Percentiles rank a stretch among this genome's conserved stretches.
Evolutionary conservation across 2,329 filamentous ascomycete genomes (phyloP).

Genomic region (Hymenoscyphus repandus): DNA sequence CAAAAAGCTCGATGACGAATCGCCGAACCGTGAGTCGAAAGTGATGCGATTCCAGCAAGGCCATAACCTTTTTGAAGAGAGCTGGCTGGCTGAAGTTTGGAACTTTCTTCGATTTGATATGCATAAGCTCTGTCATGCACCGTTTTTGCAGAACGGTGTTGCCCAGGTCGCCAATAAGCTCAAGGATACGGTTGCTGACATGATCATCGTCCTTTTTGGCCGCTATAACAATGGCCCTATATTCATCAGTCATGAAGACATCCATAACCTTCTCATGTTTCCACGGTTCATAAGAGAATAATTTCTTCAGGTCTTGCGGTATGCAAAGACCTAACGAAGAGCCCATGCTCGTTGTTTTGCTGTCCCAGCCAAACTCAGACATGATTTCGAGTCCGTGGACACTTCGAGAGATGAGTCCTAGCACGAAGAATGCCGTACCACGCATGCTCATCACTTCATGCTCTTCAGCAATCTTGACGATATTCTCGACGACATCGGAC

Average conservation of each 20-base stretch:
- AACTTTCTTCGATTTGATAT: constrained; percentile 72
- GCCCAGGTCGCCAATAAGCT: constrained; percentile 80
- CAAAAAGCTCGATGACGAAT: constrained; percentile 90
- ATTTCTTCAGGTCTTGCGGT: constrained; percentile 68
- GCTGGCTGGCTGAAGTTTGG: constrained; percentile 68
- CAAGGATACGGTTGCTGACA: constrained; percentile 69
- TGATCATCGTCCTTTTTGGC: constrained; percentile 52
- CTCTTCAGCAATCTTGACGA: constrained; percentile 81
- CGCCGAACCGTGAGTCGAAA: constrained; percentile 82
- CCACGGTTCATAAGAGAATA: constrained; percentile 69
- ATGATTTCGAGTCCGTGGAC: constrained; percentile 89
- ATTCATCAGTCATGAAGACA: constrained; percentile 36
- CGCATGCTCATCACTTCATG: constrained; percentile 89
- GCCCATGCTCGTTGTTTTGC: constrained; percentile 77
- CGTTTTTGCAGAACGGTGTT: constrained; percentile 91
- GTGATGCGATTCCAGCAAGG: constrained; percentile 80
- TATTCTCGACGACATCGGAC: constrained; percentile 79
- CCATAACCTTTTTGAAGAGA: constrained; percentile 82
- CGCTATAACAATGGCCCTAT: constrained; percentile 41
- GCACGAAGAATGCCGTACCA: constrained; percentile 93
- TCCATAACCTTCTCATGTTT: constrained; percentile 32
- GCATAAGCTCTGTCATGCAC: constrained; percentile 73
- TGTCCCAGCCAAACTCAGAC: constrained; percentile 86
- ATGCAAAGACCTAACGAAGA: constrained; percentile 83
- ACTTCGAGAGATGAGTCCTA: constrained; percentile 88